Evolutionary conservation across 257 asterid species (phyloP), one percentile per base, ranked within the genome.

Genomic region (Osmanthus fragrans): DNA sequence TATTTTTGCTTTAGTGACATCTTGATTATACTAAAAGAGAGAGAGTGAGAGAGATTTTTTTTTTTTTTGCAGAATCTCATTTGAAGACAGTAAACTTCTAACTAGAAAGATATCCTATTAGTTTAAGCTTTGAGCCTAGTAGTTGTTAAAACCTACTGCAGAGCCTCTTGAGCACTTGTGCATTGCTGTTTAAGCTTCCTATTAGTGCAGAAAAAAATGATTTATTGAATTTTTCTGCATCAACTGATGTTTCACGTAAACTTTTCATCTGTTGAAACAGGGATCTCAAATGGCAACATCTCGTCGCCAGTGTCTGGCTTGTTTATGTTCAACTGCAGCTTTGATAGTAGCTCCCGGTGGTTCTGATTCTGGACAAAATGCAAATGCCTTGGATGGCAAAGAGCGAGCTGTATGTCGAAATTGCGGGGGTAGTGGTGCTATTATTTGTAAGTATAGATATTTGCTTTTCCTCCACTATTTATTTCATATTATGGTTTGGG

Each of bases 371-470:
- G 90, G 79, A 23, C 74, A 81, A 10, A 86, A 79, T 76, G 97
- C 98, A 66, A 71, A 76, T 71, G 92, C 54, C 54, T 13, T 13
- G 75, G 89, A 89, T 73, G 89, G 90, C 82, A 88, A 86, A 63
- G 96, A 87, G 71, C 87, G 81, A 51, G 81, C 96, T 23, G 94
- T 76, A 5, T 95, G 98, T 83, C 96, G 96, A 54, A 95, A 95
- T 65, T 95, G 98, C 74, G 82, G 87, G 79, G 99, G 98, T 80
- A 92, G 93, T 76, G 99, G 99, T 18, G 98, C 99, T 72, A 72
- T 95, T 65, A 89, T 95, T 56, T 95, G 97, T 95, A 80, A 84
- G 98, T 88, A 36, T 56, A 68, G 19, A 65, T 0, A 19, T 23
- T 58, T 30, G 39, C 37, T 23, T 23, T 25, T 60, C 6, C 32